Conservation (phyloP, 345 rosid genomes). For the Laguncularia racemosa region DNA sequence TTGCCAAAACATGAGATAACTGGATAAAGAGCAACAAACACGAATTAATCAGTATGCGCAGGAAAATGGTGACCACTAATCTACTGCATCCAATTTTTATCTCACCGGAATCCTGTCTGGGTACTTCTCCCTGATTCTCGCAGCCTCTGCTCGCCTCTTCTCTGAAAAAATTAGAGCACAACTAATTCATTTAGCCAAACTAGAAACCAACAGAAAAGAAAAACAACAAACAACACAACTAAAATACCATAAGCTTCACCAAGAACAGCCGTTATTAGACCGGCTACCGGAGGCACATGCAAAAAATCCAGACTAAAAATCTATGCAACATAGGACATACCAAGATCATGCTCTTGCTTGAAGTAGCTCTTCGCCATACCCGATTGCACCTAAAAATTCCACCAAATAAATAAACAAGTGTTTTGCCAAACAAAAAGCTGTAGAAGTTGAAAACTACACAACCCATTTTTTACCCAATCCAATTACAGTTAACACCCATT, state of each 20-base stretch:
- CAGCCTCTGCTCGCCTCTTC: constrained; percentile 92
- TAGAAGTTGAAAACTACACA: not conserved
- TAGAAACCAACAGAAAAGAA: not conserved
- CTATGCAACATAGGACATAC: constrained; percentile 19
- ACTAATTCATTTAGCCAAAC: not conserved
- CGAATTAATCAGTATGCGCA: not conserved
- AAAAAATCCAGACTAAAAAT: too few relatives aligned
- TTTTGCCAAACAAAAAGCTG: not conserved
- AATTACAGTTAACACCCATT: too few relatives aligned
- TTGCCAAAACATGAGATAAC: too few relatives aligned
- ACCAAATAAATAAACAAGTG: constrained; percentile 6
- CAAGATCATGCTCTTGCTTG: constrained; percentile 94
- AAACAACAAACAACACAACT: not conserved
- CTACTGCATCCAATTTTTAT: constrained; percentile 1
- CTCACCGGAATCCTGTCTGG: constrained; percentile 95
- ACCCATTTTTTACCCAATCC: too few relatives aligned
- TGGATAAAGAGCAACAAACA: not conserved
- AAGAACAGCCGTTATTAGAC: too few relatives aligned
- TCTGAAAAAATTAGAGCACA: constrained; percentile 36
- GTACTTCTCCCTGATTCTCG: constrained; percentile 91
- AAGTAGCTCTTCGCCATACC: constrained; percentile 76
- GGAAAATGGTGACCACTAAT: not conserved
- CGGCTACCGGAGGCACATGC: too few relatives aligned
- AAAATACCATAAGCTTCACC: not conserved
- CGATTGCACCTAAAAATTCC: constrained; percentile 1